Base-by-base conservation (phyloP, 129 eudicot genomes). In the Centrapalus pauciflorus region DNA sequence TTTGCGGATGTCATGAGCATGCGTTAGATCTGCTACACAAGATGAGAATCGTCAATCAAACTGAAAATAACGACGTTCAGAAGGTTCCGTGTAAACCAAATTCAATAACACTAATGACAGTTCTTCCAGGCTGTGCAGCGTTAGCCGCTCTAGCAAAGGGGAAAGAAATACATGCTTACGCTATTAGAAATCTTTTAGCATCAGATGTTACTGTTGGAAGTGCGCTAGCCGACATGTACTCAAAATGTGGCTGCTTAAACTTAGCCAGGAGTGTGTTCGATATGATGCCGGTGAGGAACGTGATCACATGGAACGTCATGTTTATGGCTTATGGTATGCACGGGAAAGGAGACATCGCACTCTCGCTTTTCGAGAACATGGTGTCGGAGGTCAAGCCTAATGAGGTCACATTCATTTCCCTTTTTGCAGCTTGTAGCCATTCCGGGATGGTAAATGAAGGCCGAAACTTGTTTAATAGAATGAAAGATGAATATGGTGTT, bases 311-410 rank as follows among this genome's bases (percentile, higher is more conserved):
- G 97, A 89, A 89, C 41, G 95, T 81, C 70, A 71, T 89, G 62
- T 83, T 89, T 59, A 73, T 83, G 97, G 90, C 97, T 58, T 86
- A 86, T 20, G 97, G 95, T 37, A 83, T 89, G 95, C 97, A 89
- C 13, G 97, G 97, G 73, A 79, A 80, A 81, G 97, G 95, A 68
- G 73, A 81, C 20, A 79, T 79, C 40, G 86, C 95, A 32, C 24
- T 86, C 25, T 75, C 71, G 10, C 95, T 83, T 60, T 81, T 86
- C 12, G 38, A 63, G 5, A 72, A 11, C n/a, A 86, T 89, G 97
- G 80, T 69, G 32, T 64, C 69, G 0, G 77, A 85, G 55, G 82
- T 89, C 46, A 81, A 79, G 62, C 97, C 97, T 33, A 89, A 89
- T 10, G 81, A 74, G 50, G 86, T 89, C 5, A 89, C 95, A 5